Conservation (phyloP, 768 basidiomycete species). For the Podaxis sp. region DNA sequence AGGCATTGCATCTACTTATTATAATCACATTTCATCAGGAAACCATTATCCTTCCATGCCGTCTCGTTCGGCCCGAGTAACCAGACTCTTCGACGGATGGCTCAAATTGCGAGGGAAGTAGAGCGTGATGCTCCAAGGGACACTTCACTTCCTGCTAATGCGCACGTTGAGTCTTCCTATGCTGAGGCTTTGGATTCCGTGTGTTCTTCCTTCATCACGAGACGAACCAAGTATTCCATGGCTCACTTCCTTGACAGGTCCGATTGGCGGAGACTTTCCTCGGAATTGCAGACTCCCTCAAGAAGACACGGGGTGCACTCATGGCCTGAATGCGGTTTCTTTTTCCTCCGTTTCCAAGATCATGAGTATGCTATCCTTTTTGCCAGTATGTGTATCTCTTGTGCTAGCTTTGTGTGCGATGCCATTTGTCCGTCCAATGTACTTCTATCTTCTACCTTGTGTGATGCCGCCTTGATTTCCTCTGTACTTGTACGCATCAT, state of each 20-base stretch:
- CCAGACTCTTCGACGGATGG: conserved; percentile 46
- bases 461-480: too few species aligned
- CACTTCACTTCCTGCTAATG: conserved; percentile 12
- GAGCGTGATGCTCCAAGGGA: conserved; percentile 39
- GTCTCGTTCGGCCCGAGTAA: conserved; percentile 50
- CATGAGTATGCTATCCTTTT: background rate
- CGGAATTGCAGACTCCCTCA: conserved; percentile 55
- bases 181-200: conserved; percentile 53
- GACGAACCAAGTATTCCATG: background rate
- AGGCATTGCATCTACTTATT: background rate
- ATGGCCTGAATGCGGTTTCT: conserved; percentile 22
- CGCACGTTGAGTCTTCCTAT: conserved; percentile 42
- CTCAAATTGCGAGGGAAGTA: conserved; percentile 46
- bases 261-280: conserved; percentile 59
- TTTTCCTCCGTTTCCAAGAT: background rate
- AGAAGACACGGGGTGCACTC: conserved; percentile 53
- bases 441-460: too few species aligned
- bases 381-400: too few species aligned
- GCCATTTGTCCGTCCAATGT: too few species aligned
- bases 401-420: too few species aligned
- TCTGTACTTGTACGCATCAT: too few species aligned
- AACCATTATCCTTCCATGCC: conserved; percentile 56
- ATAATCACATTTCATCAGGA: conserved; percentile 29
- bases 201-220: conserved; percentile 16
- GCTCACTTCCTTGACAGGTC: conserved; percentile 32